Conservation (phyloP, 1,284 basidiomycete species). For the Austropuccinia psidii region DNA sequence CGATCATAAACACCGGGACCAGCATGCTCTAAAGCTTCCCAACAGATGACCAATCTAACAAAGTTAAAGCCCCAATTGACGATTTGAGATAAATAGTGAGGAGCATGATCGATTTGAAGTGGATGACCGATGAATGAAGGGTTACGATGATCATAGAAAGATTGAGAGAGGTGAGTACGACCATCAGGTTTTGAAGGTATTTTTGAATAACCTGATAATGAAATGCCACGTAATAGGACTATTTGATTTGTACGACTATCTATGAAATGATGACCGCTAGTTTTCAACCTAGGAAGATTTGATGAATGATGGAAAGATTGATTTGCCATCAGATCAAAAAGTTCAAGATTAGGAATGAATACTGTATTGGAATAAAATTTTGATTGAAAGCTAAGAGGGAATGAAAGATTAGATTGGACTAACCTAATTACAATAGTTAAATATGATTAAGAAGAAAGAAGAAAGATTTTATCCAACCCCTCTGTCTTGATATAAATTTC, state of each 20-base stretch:
- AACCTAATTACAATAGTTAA: no score
- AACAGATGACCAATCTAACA: constrained; percentile 70
- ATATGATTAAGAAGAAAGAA: no score
- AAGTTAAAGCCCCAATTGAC: constrained; percentile 48
- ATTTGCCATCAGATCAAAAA: not conserved
- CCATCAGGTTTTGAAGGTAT: constrained; percentile 43
- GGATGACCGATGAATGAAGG: constrained; percentile 49
- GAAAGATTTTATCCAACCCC: no score
- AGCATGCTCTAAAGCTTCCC: constrained; percentile 90
- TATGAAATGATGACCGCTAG: constrained; percentile 42
- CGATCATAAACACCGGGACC: constrained; percentile 78
- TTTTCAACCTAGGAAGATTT: not conserved
- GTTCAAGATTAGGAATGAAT: no score
- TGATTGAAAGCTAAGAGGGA: no score
- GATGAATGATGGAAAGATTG: not conserved
- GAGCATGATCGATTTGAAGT: constrained; percentile 46
- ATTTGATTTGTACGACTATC: constrained; percentile 44
- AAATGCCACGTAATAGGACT: constrained; percentile 48
- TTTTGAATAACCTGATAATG: constrained; percentile 48
- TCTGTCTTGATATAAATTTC: no score
- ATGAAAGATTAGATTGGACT: no score
- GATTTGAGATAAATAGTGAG: constrained; percentile 39
- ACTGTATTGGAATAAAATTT: no score
- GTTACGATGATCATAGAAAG: constrained; percentile 45
- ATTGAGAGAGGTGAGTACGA: constrained; percentile 38